phyloP scores from a whole-genome alignment of 208 protist species.

The Porcisia hertigi region DNA sequence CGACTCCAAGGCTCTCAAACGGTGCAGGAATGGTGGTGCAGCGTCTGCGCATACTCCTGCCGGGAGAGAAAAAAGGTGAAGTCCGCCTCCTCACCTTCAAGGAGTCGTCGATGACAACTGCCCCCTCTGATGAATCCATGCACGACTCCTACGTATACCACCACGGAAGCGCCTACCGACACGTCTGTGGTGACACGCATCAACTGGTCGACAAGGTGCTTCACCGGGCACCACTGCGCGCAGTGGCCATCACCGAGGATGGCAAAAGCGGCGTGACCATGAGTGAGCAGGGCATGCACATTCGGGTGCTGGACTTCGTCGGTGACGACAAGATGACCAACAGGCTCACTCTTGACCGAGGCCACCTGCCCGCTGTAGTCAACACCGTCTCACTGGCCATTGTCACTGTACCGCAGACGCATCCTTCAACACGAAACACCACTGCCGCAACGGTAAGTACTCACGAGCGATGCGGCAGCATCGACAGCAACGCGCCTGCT shows the following conservation, averaged over 20 bases:
- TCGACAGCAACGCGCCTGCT: slow-evolving; percentile 6
- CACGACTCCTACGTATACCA: neutral
- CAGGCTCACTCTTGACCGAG: slow-evolving; percentile 41
- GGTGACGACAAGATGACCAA: slow-evolving; percentile 36
- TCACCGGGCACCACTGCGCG: slow-evolving; percentile 45
- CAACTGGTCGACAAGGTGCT: slow-evolving; percentile 31
- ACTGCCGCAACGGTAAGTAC: neutral
- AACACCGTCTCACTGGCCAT: slow-evolving; percentile 41
- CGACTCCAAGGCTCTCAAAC: slow-evolving; percentile 23
- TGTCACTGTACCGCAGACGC: slow-evolving; percentile 21
- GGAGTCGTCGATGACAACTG: slow-evolving; percentile 15
- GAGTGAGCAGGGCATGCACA: slow-evolving; percentile 53
- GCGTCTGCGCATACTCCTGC: slow-evolving; percentile 46
- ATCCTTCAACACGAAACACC: neutral
- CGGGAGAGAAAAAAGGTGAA: slow-evolving; percentile 40
- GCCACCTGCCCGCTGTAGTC: slow-evolving; percentile 32
- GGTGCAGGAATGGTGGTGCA: slow-evolving; percentile 29
- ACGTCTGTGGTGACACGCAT: slow-evolving; percentile 17
- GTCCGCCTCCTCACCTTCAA: slow-evolving; percentile 51
- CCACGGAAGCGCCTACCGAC: neutral
- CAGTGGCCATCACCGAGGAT: slow-evolving; percentile 61
- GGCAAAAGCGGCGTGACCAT: slow-evolving; percentile 61
- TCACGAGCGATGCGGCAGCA: slow-evolving; percentile 23
- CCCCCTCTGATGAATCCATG: slow-evolving; percentile 7
- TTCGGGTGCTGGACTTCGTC: slow-evolving; percentile 56